These are phyloP conservation scores for Suillus paluster DNA, from an alignment of 768 basidiomycete species.

Conservation along the genomic window DNA sequence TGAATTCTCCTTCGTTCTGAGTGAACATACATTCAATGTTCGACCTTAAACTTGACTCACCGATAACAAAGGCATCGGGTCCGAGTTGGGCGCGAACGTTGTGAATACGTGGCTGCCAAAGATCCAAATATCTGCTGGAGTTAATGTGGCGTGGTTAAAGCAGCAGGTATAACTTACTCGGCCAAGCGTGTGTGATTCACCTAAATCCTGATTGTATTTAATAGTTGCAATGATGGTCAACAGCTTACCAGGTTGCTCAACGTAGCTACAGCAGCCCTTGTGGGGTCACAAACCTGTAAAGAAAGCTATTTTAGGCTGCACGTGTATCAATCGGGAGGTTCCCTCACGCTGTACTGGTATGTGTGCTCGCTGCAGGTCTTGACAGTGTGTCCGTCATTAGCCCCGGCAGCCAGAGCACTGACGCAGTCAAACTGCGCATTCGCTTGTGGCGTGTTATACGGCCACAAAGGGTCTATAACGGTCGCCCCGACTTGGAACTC, in stretches of 20 bases:
- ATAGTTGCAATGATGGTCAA: neutral
- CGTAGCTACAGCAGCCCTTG: slow-evolving; percentile 49
- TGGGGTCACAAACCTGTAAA: slow-evolving; percentile 46
- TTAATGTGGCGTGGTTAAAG: neutral
- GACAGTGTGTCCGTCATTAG: slow-evolving; percentile 44
- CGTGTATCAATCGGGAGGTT: neutral
- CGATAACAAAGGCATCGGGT: slow-evolving; percentile 52
- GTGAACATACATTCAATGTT: slow-evolving; percentile 3
- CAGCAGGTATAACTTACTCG: slow-evolving; percentile 34
- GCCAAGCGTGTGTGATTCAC: slow-evolving; percentile 58
- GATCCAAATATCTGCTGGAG: slow-evolving; percentile 49
- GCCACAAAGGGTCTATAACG: slow-evolving; percentile 55
- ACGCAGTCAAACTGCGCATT: slow-evolving; percentile 46
- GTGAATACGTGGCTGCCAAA: slow-evolving; percentile 58
- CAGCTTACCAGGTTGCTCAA: slow-evolving; percentile 49
- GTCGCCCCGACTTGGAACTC: slow-evolving; percentile 55
- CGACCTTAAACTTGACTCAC: slow-evolving; percentile 24
- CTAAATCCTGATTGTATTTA: slow-evolving; percentile 28
- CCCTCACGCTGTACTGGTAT: slow-evolving; percentile 54
- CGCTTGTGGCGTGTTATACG: slow-evolving; percentile 46
- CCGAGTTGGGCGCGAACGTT: slow-evolving; percentile 52
- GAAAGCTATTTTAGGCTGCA: neutral
- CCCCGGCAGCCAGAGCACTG: slow-evolving; percentile 53
- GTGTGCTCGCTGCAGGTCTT: slow-evolving; percentile 57
- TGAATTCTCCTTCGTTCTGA: slow-evolving; percentile 49